Base-by-base conservation (phyloP, 306 rosid species). In the Cyamopsis tetragonoloba region DNA sequence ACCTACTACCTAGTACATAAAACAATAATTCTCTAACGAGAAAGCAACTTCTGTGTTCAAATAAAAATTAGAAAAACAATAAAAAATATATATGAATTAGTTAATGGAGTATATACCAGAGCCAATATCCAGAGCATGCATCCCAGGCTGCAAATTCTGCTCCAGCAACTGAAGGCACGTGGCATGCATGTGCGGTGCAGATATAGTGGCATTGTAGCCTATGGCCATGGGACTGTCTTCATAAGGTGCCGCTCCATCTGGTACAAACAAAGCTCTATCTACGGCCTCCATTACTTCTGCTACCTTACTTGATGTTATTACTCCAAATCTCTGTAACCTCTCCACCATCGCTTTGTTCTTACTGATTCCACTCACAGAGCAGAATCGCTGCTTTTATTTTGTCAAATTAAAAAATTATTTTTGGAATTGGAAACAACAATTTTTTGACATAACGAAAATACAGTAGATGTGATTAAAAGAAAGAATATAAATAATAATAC, bases 171-270 rank as follows among this genome's bases (percentile, higher is more conserved):
- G 89, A 71, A 95, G 97, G 82, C 99, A 95, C 10, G 78, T 90
- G 4, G 92, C 99, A 34, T 95, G 99, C 99, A 95, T 95, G 58
- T 95, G 99, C 49, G 99, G 99, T 18, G 99, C 99, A 71, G 99
- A 95, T 71, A 95, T 95, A 35, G 99, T 95, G 47, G 86, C 99
- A 82, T 95, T 95, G 66, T 84, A 90, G 14, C 99, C 99, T 59
- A 95, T 90, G 0, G 92, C 69, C 91, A 90, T 57, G 44, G 99
- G 97, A 51, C 82, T 84, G 42, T 95, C 99, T 8, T 73, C 85
- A 77, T 95, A 95, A 27, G 97, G 70, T 1, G 80, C 68, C 11
- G 68, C 55, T 23, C 91, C 99, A 44, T 73, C 79, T 0, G 97
- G 99, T 27, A 86, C 97, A 62, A 95, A 95, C 47, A 86, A 77